Evolutionary conservation across 2,329 filamentous ascomycete genomes (phyloP), one percentile per base, ranked within the genome.

Genomic region (Colletotrichum sp.): DNA sequence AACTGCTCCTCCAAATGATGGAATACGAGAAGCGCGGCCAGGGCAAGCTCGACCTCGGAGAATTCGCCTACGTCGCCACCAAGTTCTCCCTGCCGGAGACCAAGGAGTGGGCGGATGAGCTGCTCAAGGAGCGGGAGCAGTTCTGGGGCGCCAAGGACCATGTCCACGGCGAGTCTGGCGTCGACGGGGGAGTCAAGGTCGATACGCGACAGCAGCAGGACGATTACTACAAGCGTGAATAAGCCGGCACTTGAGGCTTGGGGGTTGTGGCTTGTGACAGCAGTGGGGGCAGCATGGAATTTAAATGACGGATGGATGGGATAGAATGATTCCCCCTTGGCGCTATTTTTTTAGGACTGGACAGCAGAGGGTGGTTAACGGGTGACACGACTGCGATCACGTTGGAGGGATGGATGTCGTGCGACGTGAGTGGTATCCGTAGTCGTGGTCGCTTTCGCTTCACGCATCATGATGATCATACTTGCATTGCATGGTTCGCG

Each of bases 1-100:
- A 99, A 87, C 88, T 99, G 78, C 86, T 99, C 76, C 87, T 98
- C 81, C 97, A 99, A 87, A 98, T 98, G 94, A 88, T 98, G 34
- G 97, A 99, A 85, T 99, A 99, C 82, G 97, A 99, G 90, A 93
- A 94, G 80, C 86, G 89, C 15, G 88, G 91, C 66, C 86, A 92
- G 71, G 91, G 91, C 32, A 85, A 87, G 77, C 84, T 95, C 52
- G 95, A 98, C 83, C 87, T 99, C 66, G 92, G 94, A 68, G 97
- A 99, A 86, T 98, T 99, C 79, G 91, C 92, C 1, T 93, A 94
- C 82, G 97, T 98, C 4, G 91, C 94, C 10, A 89, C 87, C 62
- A 92, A 91, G 79, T 93, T 98, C 79, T 88, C 90, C 70, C 88
- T 97, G 78, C 91, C 92, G 0, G 96, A 98, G 86, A 94, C 96